phyloP scores from a whole-genome alignment of 2,329 filamentous ascomycete genomes.

The Penicillium sp. region DNA sequence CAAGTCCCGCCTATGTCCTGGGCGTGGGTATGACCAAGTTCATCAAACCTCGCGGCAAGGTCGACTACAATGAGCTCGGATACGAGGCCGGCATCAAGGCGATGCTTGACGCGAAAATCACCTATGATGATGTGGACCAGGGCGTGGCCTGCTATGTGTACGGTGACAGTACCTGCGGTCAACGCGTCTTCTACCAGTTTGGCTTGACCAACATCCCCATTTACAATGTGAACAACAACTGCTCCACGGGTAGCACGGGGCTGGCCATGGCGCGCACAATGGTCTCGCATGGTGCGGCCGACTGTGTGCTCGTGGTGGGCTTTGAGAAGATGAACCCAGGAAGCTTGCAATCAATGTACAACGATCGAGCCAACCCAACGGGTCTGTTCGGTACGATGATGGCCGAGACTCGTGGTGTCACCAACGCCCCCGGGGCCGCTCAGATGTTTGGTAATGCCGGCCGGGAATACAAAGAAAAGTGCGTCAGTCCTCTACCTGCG shows the following conservation, averaged over 20 bases:
- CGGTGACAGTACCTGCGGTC: conserved; percentile 88
- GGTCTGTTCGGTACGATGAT: conserved; percentile 71
- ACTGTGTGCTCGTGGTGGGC: conserved; percentile 85
- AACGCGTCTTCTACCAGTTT: conserved; percentile 98
- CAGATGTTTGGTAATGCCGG: conserved; percentile 97
- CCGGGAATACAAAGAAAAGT: conserved; percentile 91
- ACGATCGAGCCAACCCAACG: conserved; percentile 75
- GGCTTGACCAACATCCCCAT: conserved; percentile 95
- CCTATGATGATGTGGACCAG: conserved; percentile 92
- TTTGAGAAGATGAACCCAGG: conserved; percentile 98
- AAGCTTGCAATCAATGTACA: conserved; percentile 75
- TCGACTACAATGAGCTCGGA: conserved; percentile 90
- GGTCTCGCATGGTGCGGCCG: conserved; percentile 71
- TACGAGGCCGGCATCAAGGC: conserved; percentile 90
- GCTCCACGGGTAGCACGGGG: conserved; percentile 89
- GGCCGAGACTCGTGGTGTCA: conserved; percentile 71
- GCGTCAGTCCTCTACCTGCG: conserved; percentile 22
- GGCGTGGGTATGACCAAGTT: conserved; percentile 99
- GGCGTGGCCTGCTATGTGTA: conserved; percentile 98
- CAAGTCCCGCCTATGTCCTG: conserved; percentile 70
- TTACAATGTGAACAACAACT: conserved; percentile 99
- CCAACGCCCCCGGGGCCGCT: conserved; percentile 76
- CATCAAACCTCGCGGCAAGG: conserved; percentile 90
- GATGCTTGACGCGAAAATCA: conserved; percentile 70
- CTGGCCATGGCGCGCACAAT: conserved; percentile 76